These are phyloP conservation scores for Cymbopogon flexuosus DNA, from an alignment of 202 grass and related monocot genomes.

Conservation along the genomic window DNA sequence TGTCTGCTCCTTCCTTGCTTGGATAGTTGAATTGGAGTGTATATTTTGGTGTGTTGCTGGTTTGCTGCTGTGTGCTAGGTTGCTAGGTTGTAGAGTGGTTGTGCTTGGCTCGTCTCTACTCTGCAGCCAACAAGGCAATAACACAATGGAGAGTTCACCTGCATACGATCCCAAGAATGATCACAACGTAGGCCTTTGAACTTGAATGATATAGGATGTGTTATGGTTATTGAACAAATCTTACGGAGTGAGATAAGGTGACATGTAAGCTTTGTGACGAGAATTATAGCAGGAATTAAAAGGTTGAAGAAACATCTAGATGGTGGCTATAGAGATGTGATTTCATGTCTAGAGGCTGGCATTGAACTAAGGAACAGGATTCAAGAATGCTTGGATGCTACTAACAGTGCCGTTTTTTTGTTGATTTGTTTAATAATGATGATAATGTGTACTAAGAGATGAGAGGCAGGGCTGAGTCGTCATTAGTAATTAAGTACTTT, in stretches of 20 bases:
- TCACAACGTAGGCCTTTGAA: background rate
- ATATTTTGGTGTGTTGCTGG: background rate
- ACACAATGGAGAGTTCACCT: background rate
- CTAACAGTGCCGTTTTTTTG: background rate
- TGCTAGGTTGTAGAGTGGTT: background rate
- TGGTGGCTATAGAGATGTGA: background rate
- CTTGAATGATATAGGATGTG: background rate
- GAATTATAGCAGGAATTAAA: background rate
- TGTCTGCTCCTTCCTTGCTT: background rate
- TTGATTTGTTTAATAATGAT: background rate
- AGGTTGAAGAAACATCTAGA: background rate
- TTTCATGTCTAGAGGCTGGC: background rate
- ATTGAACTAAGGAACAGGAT: background rate
- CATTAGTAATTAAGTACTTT: background rate
- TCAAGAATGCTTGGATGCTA: background rate
- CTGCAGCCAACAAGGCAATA: background rate
- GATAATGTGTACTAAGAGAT: background rate
- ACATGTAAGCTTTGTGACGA: background rate
- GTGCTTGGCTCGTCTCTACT: background rate
- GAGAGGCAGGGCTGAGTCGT: background rate
- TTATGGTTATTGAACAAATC: background rate
- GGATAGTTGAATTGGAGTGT: background rate
- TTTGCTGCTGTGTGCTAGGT: background rate
- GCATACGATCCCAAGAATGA: background rate
- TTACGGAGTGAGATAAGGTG: too few relatives aligned